Evolutionary conservation across 163 green algal species (phyloP), one percentile per base, ranked within the genome.

Genomic region (Scenedesmus sp.): DNA sequence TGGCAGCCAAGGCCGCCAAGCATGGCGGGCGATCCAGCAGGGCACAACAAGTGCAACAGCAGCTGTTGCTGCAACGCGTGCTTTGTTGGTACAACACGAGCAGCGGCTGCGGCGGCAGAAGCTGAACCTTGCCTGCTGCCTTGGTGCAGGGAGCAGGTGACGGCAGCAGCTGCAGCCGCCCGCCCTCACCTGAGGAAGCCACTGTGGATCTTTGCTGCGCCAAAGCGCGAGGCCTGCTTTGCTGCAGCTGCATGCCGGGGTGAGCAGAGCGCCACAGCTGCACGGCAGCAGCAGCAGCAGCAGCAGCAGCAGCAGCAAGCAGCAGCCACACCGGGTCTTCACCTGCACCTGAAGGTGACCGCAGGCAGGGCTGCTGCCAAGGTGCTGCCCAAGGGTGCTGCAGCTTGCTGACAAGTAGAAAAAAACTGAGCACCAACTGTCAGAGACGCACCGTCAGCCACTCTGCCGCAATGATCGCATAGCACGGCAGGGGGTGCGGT

Each of bases 261-360:
- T 89, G 85, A 18, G 85, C 65, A n/a, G 85, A 72, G 42, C 61
- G 85, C 85, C 85, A 89, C 13, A 89, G 16, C 83, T 89, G 59
- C 83, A 81, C 42, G 61, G 26, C 85, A 89, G 70, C 35, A 16
- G 35, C 73, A 82, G 35, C 35, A 76, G 3, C 3, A 44, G 2
- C 22, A 80, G 51, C 59, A 81, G 42, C 59, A 81, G 37, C 9
- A 82, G 24, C 9, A 18, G 33, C 1, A 15, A 80, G 51, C 59
- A 81, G 42, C 59, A 81, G 37, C 9, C 68, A 15, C 3, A 3
- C 30, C 9, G 56, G 22, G 1, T 15, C 15, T 9, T 33, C n/a
- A 53, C 37, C 18, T 26, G 35, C 53, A 42, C 15, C 82, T 53
- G 35, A 0, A 42, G n/a, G 56, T 56, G 3, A 7, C 13, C 42